Evolutionary conservation across 768 basidiomycete genomes (phyloP).

Genomic region (Mrakia blollopis): DNA sequence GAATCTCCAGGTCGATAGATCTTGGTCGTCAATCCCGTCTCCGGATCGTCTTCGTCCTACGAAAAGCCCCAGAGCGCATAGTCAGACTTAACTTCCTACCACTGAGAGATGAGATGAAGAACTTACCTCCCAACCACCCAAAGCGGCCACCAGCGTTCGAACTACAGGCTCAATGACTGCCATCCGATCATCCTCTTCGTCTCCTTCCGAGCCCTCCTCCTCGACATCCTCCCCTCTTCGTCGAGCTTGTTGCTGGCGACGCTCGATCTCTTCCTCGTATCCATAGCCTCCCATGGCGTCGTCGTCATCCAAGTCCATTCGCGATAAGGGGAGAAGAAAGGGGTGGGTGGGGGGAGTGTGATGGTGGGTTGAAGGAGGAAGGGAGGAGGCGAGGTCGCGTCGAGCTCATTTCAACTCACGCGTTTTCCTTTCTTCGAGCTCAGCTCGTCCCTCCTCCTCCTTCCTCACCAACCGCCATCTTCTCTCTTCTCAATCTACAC

Average conservation of each 20-base stretch:
- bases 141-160: slow-evolving; percentile 42
- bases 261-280: slow-evolving; percentile 28
- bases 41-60: slow-evolving; percentile 34
- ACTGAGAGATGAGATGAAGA: too few species aligned
- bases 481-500: neutral
- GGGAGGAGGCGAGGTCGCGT: neutral
- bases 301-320: slow-evolving; percentile 14
- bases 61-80: too few species aligned
- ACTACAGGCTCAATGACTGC: slow-evolving; percentile 43
- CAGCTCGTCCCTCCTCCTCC: neutral
- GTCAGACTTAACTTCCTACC: neutral
- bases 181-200: slow-evolving; percentile 31
- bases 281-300: slow-evolving; percentile 29
- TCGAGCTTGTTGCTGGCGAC: neutral
- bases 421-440: neutral
- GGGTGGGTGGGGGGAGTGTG: neutral
- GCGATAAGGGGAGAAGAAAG: neutral
- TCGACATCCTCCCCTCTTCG: neutral
- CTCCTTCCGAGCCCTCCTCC: slow-evolving; percentile 10
- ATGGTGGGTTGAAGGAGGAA: neutral
- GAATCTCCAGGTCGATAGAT: slow-evolving; percentile 46
- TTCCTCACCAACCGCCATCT: neutral
- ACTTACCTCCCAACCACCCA: slow-evolving; percentile 45
- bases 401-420: neutral
- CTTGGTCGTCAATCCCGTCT: slow-evolving; percentile 35